A percentile compares a stretch with the other conserved stretches of the same genome.
These are phyloP conservation scores for Ophiostoma australiae DNA, from an alignment of 2,329 filamentous ascomycete species.

Conservation along the genomic window DNA sequence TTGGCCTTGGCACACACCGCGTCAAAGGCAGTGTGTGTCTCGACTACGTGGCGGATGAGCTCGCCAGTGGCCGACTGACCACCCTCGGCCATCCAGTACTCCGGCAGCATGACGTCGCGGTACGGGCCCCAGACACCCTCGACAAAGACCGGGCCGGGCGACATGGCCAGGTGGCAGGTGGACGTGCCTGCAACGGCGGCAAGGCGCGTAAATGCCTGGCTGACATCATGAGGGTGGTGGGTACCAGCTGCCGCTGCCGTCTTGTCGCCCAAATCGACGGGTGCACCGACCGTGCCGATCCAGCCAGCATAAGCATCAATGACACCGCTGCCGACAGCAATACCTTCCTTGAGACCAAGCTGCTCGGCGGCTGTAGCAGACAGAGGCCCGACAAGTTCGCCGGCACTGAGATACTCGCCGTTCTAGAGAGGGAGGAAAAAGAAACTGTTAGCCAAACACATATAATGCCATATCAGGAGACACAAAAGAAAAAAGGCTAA, in stretches of 20 bases:
- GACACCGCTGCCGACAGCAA: slow-evolving; percentile 90
- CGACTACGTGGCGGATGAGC: slow-evolving; percentile 86
- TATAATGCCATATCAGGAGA: neutral
- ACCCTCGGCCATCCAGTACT: slow-evolving; percentile 95
- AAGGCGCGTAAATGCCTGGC: slow-evolving; percentile 85
- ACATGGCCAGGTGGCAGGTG: slow-evolving; percentile 96
- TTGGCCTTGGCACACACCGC: slow-evolving; percentile 68
- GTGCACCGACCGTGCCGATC: slow-evolving; percentile 98
- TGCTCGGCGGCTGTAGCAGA: slow-evolving; percentile 78
- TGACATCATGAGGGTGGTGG: slow-evolving; percentile 86
- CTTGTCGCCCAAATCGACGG: slow-evolving; percentile 68
- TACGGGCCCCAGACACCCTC: slow-evolving; percentile 97
- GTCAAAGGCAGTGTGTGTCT: slow-evolving; percentile 87
- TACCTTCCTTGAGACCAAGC: slow-evolving; percentile 77
- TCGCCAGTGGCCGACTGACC: slow-evolving; percentile 96
- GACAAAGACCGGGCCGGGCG: slow-evolving; percentile 85
- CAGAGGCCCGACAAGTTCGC: slow-evolving; percentile 80
- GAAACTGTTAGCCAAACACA: slow-evolving; percentile 14
- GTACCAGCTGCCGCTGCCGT: slow-evolving; percentile 58
- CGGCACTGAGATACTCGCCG: slow-evolving; percentile 83
- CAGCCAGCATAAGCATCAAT: slow-evolving; percentile 98
- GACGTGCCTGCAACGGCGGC: slow-evolving; percentile 95
- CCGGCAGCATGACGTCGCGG: slow-evolving; percentile 83
- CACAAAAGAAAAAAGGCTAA: slow-evolving; percentile 55
- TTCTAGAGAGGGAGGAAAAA: slow-evolving; percentile 55